phyloP scores from a whole-genome alignment of 1,139 yeast species.

The Blastobotrys persicus region DNA sequence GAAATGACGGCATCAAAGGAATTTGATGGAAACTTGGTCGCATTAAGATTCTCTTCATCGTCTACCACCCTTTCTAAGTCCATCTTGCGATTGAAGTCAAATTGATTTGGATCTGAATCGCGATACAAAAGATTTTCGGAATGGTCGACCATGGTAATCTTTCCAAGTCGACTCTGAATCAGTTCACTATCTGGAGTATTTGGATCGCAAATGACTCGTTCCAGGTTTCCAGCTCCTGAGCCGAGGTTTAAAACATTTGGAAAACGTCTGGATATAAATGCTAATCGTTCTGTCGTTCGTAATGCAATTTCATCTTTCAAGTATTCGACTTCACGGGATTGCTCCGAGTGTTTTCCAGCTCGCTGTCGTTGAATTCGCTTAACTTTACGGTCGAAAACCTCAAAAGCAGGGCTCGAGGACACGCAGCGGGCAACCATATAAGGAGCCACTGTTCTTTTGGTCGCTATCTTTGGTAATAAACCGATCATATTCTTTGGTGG shows the following conservation, averaged over 20 bases:
- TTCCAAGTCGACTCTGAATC: slow-evolving; percentile 53
- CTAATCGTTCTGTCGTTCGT: slow-evolving; percentile 70
- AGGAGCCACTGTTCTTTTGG: neutral
- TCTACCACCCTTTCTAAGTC: slow-evolving; percentile 50
- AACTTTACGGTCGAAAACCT: slow-evolving; percentile 66
- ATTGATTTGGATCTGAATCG: slow-evolving; percentile 41
- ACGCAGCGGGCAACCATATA: neutral
- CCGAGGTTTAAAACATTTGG: slow-evolving; percentile 68
- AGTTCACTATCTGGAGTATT: slow-evolving; percentile 47
- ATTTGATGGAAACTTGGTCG: slow-evolving; percentile 28
- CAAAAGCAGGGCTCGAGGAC: slow-evolving; percentile 27
- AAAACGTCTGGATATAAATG: slow-evolving; percentile 68
- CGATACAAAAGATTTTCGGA: slow-evolving; percentile 53
- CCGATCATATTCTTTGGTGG: neutral
- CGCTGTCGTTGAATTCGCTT: slow-evolving; percentile 60
- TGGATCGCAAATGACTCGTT: slow-evolving; percentile 37
- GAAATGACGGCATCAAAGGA: slow-evolving; percentile 72
- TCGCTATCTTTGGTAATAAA: neutral
- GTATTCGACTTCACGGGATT: slow-evolving; percentile 66
- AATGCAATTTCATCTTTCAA: slow-evolving; percentile 70
- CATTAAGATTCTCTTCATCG: slow-evolving; percentile 57
- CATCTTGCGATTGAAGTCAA: slow-evolving; percentile 44
- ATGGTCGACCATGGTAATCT: slow-evolving; percentile 68
- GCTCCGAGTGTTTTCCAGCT: slow-evolving; percentile 45
- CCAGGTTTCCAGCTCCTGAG: slow-evolving; percentile 64